Base-by-base conservation (phyloP, 2,329 filamentous ascomycete species). In the Calonectria pseudoreteaudii region DNA sequence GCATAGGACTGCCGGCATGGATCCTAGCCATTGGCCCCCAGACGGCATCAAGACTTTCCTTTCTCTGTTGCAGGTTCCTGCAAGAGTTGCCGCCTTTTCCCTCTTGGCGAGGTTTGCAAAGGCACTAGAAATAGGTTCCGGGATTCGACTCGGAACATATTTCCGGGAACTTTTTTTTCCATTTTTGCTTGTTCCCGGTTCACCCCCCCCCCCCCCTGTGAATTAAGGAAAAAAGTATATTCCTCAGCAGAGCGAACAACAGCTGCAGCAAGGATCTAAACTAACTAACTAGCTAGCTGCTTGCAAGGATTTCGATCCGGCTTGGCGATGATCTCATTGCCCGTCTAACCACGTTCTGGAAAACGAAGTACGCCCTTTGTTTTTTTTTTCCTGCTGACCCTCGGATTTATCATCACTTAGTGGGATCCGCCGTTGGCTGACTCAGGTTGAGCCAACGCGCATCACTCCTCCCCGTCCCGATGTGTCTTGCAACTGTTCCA, bases 341-440 rank as follows among this genome's bases (percentile, higher is more conserved):
- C 30, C 14, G n/a, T 47, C 44, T 18, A 23, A 20, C 34, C 23
- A 28, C 9, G 56, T 65, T 65, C 44, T 64, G 56, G 56, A 56
- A 60, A 41, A 56, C 38, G 13, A 8, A 34, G 41, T 20, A 8
- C 31, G 10, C 23, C 8, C 7, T 31, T 47, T 20, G 28, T 28
- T 13, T 31, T 47, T 20, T 41, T 28, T 52, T 52, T 53, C 23
- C 6, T 65, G 68, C 68, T 70, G 68, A 70, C 68, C 23, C 49
- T 30, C 26, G n/a, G 31, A 52, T 70, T 70, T 38, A 70, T 70
- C 68, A 70, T 70, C 68, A 65, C 56, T 20, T 53, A 47, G 68
- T 31, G 68, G 28, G 23, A 8, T 28, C 44, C 44, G 26, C 44
- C 7, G 16, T 10, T 65, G 56, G 68, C 68, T 70, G 38, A 70